Conservation (phyloP, 371 early-diverging fungal species). For the Mucor velutinosus region DNA sequence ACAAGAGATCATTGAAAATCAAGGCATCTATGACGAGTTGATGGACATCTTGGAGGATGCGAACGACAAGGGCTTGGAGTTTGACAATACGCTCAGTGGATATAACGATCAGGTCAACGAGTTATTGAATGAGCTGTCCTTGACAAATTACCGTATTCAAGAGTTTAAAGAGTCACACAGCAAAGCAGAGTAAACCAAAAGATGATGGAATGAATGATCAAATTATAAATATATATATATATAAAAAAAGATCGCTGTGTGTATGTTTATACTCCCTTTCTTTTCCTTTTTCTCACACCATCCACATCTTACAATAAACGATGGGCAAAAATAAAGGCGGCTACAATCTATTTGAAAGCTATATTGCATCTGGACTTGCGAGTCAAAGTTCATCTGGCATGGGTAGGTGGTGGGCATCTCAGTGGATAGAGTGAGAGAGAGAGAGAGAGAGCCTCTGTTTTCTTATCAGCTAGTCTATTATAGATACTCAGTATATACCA, state of each 20-base stretch:
- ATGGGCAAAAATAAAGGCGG: constrained; percentile 37
- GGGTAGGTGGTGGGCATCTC: background rate
- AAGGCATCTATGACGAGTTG: background rate
- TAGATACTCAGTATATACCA: constrained; percentile 24
- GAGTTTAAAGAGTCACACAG: constrained; percentile 8
- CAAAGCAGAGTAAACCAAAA: background rate
- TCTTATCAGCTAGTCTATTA: background rate
- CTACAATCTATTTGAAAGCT: constrained; percentile 25
- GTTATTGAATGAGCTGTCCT: constrained; percentile 18
- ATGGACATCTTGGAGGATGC: background rate
- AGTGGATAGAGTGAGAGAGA: background rate
- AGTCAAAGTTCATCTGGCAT: background rate
- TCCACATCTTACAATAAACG: background rate
- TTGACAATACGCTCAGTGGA: background rate
- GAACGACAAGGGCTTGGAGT: background rate
- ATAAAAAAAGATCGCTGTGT: background rate
- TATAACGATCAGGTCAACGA: constrained; percentile 16
- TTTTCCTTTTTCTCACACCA: background rate
- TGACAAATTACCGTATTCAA: constrained; percentile 11
- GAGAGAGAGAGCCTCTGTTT: background rate
- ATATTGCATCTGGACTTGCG: constrained; percentile 27
- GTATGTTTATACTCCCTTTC: constrained; percentile 8
- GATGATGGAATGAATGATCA: background rate
- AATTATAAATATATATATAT: no score
- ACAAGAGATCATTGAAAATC: background rate